These are phyloP conservation scores for Gossypium arboreum DNA, from an alignment of 345 rosid species.

Conservation along the genomic window DNA sequence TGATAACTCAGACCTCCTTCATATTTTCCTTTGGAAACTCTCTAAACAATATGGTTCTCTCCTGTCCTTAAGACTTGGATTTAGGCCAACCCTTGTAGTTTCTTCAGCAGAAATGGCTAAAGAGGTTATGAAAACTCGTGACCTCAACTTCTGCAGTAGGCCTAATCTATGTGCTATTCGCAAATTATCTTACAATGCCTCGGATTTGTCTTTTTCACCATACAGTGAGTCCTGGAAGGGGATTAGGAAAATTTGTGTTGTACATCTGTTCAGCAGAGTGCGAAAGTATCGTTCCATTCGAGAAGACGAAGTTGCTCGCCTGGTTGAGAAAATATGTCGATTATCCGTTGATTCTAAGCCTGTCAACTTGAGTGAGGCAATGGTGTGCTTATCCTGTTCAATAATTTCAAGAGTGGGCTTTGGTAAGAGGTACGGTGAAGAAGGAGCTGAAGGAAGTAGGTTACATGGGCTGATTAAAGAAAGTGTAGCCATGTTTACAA, in stretches of 20 bases:
- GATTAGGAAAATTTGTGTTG: slow-evolving; percentile 24
- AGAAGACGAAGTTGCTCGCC: slow-evolving; percentile 39
- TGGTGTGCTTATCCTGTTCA: neutral
- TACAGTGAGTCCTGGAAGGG: slow-evolving; percentile 25
- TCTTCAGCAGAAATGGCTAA: slow-evolving; percentile 27
- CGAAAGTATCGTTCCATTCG: slow-evolving; percentile 30
- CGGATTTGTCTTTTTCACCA: slow-evolving; percentile 30
- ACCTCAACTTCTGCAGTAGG: slow-evolving; percentile 29
- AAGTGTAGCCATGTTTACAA: slow-evolving; percentile 25
- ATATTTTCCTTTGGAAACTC: slow-evolving; percentile 23
- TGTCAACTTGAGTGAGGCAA: slow-evolving; percentile 16
- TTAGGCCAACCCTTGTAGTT: slow-evolving; percentile 14
- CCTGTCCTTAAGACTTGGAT: slow-evolving; percentile 29
- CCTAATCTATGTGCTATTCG: slow-evolving; percentile 15
- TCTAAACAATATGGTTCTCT: slow-evolving; percentile 26
- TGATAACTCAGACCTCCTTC: neutral
- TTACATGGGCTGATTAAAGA: slow-evolving; percentile 31
- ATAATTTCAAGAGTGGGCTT: neutral
- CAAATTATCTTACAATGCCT: slow-evolving; percentile 27
- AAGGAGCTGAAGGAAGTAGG: slow-evolving; percentile 22
- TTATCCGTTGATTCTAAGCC: slow-evolving; percentile 2
- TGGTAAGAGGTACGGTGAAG: slow-evolving; percentile 17
- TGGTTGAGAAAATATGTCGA: slow-evolving; percentile 26
- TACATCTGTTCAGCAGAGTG: slow-evolving; percentile 32
- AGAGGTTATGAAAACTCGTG: slow-evolving; percentile 28